A percentile compares a stretch with the other conserved stretches of the same genome.
phyloP scores from a whole-genome alignment of 169 alveolate species.

The Cryptosporidium andersoni region DNA sequence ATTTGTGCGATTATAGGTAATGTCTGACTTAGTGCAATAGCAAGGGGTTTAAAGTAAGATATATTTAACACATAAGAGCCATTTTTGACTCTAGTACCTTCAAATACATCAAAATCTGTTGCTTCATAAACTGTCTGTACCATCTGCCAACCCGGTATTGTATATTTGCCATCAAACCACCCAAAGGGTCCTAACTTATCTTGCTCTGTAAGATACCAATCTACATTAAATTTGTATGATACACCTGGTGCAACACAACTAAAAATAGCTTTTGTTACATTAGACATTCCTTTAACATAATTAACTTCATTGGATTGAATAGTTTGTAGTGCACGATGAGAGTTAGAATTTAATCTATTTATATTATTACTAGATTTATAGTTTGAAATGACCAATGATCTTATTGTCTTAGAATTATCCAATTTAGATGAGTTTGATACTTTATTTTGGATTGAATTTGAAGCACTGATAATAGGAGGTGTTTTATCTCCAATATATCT shows the following conservation, averaged over 20 bases:
- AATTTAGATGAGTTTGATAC: background rate
- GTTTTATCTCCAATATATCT: conserved; percentile 68
- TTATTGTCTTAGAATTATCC: conserved; percentile 5
- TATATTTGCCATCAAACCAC: conserved; percentile 65
- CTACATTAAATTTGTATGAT: conserved; percentile 40
- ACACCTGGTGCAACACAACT: conserved; percentile 48
- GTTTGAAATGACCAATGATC: background rate
- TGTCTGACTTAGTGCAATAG: conserved; percentile 17
- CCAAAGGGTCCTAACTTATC: conserved; percentile 69
- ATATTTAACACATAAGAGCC: conserved; percentile 47
- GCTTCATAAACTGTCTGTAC: conserved; percentile 64
- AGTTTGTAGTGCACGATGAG: too few species aligned
- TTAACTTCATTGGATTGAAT: background rate
- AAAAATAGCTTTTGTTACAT: conserved; percentile 11
- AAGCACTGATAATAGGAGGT: background rate
- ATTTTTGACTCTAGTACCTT: conserved; percentile 24
- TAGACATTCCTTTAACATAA: conserved; percentile 37
- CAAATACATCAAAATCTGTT: conserved; percentile 51
- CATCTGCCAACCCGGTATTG: conserved; percentile 71
- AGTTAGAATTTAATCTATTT: too few species aligned
- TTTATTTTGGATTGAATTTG: background rate
- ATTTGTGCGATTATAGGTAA: conserved; percentile 58
- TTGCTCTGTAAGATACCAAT: conserved; percentile 65
- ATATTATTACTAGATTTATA: too few species aligned
- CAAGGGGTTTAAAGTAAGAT: conserved; percentile 18